A percentile compares a stretch with the other conserved stretches of the same genome.
phyloP scores from a whole-genome alignment of 257 asterid genomes.

The Buddleja alternifolia region DNA sequence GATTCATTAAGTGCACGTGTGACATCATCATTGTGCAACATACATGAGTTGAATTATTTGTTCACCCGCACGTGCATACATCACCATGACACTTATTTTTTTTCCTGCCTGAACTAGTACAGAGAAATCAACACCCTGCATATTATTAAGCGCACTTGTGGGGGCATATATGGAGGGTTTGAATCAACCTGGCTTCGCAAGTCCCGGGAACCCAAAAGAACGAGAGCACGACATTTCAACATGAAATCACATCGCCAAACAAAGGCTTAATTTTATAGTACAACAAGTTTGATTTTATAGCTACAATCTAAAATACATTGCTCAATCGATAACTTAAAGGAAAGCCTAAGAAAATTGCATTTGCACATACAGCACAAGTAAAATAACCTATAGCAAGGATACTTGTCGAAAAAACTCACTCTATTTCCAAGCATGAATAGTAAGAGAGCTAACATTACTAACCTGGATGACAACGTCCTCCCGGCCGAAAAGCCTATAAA shows the following conservation, averaged over 20 bases:
- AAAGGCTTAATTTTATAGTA: background rate
- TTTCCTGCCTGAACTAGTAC: too few relatives aligned
- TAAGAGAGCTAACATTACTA: background rate
- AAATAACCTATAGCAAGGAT: background rate
- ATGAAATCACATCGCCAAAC: too few relatives aligned
- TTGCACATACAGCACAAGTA: constrained; percentile 26
- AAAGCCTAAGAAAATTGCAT: constrained; percentile 1
- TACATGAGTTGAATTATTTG: constrained; percentile 14
- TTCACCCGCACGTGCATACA: constrained; percentile 31
- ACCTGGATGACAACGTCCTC: background rate
- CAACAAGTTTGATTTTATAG: background rate
- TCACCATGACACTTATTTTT: constrained; percentile 7
- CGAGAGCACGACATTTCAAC: too few relatives aligned
- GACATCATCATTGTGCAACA: constrained; percentile 26
- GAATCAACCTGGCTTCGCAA: too few relatives aligned
- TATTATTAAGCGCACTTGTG: too few relatives aligned
- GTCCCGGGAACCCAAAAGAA: too few relatives aligned
- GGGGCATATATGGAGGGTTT: too few relatives aligned
- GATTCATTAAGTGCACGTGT: constrained; percentile 55
- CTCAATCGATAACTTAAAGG: background rate
- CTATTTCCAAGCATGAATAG: background rate
- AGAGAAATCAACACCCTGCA: background rate
- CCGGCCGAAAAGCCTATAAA: too few relatives aligned
- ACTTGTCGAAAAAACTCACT: background rate
- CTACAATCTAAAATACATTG: background rate